Percentiles rank a stretch among this genome's conserved stretches.
Conservation (phyloP, 345 rosid genomes). For the Acer negundo region DNA sequence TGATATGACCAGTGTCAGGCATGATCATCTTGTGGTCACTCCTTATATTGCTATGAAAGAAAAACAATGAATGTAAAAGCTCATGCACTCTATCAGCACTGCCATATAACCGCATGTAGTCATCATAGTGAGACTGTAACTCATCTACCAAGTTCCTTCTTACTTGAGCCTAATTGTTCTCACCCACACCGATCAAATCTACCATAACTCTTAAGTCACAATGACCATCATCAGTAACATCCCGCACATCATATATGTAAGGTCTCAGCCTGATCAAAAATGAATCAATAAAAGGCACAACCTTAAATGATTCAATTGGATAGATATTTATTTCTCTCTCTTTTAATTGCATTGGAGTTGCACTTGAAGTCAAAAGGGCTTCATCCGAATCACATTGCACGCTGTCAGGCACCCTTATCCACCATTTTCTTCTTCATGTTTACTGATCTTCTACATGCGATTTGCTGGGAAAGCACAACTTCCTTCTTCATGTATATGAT, state of each 20-base stretch:
- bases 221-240: slow-evolving; percentile 3
- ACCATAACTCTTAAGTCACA: no score
- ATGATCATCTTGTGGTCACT: slow-evolving; percentile 12
- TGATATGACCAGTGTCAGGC: slow-evolving; percentile 16
- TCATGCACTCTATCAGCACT: slow-evolving; percentile 7
- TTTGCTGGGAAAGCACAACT: no score
- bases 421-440: no score
- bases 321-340: slow-evolving; percentile 13
- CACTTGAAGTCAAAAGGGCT: slow-evolving; percentile 13
- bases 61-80: slow-evolving; percentile 4
- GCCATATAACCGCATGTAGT: slow-evolving; percentile 9
- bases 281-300: slow-evolving; percentile 16
- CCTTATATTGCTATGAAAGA: not conserved
- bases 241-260: slow-evolving; percentile 18
- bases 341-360: slow-evolving; percentile 11
- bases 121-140: slow-evolving; percentile 4
- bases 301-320: not conserved
- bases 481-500: no score
- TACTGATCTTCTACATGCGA: no score
- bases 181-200: no score
- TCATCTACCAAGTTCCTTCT: no score
- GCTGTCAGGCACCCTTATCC: no score
- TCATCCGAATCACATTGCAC: slow-evolving; percentile 6
- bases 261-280: slow-evolving; percentile 16
- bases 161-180: no score